Percentiles rank a stretch among this genome's conserved stretches.
These are phyloP conservation scores for Phytophthora pluvialis DNA, from an alignment of 352 stramenopile species.

Conservation along the genomic window DNA sequence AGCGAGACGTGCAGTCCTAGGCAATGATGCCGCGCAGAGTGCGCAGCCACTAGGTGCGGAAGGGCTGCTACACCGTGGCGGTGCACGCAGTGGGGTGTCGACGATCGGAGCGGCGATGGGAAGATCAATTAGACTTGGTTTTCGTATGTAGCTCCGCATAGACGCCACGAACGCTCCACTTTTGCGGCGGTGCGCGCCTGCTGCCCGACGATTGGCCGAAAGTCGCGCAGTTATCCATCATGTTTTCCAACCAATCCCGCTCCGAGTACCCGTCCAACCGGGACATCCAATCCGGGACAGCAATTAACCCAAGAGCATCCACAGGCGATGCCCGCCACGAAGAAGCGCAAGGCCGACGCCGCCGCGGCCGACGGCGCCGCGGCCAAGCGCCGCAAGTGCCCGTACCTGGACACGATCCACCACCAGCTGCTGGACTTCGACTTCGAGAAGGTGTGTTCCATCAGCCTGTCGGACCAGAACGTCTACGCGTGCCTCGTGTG, in stretches of 20 bases:
- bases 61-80: neutral
- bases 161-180: constrained; percentile 2
- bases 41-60: neutral
- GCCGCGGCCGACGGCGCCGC: constrained; percentile 12
- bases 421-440: constrained; percentile 98
- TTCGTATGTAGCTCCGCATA: constrained; percentile 17
- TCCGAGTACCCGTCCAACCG: neutral
- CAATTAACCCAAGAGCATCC: neutral
- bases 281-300: constrained; percentile 14
- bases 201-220: constrained; percentile 19
- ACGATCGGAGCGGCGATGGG: constrained; percentile 24
- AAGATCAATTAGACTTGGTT: constrained; percentile 25
- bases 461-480: constrained; percentile 96
- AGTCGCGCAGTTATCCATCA: constrained; percentile 26
- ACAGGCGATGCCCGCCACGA: constrained; percentile 31
- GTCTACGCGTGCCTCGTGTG: constrained; percentile 99
- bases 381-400: constrained; percentile 92
- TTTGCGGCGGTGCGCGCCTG: neutral
- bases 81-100: neutral
- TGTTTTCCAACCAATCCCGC: constrained; percentile 25
- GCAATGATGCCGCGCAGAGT: neutral
- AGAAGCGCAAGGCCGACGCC: constrained; percentile 65
- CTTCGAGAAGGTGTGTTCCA: constrained; percentile 98
- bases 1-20: neutral
- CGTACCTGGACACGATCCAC: constrained; percentile 99